Conservation (phyloP, 2,329 filamentous ascomycete species). For the Dothistroma septosporum region DNA sequence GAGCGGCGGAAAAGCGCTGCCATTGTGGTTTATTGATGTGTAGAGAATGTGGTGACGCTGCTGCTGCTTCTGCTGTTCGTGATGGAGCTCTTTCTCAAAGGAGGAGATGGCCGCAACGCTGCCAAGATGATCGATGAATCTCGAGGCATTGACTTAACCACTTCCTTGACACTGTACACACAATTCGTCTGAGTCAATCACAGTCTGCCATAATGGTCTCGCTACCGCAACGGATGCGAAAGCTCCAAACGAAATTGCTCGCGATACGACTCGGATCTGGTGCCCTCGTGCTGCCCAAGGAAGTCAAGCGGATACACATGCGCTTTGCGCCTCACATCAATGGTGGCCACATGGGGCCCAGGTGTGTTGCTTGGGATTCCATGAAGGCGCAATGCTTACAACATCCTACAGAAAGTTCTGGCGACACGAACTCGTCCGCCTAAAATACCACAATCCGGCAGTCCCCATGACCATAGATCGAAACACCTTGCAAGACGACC, state of each 20-base stretch:
- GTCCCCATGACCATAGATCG: slow-evolving; percentile 79
- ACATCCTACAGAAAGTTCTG: slow-evolving; percentile 71
- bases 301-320: slow-evolving; percentile 71
- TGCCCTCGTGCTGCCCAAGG: slow-evolving; percentile 71
- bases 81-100: slow-evolving; percentile 6
- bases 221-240: slow-evolving; percentile 66
- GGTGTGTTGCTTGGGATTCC: slow-evolving; percentile 47
- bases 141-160: slow-evolving; percentile 2
- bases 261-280: slow-evolving; percentile 75
- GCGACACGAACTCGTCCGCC: slow-evolving; percentile 71
- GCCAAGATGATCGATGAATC: slow-evolving; percentile 4
- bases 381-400: slow-evolving; percentile 40
- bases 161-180: neutral
- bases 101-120: neutral
- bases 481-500: slow-evolving; percentile 52
- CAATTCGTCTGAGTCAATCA: neutral
- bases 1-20: slow-evolving; percentile 27
- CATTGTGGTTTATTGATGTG: slow-evolving; percentile 14
- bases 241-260: slow-evolving; percentile 69
- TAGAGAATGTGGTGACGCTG: neutral
- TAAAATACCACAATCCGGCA: slow-evolving; percentile 92
- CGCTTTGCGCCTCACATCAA: slow-evolving; percentile 62
- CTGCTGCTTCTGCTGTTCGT: neutral
- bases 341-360: slow-evolving; percentile 67
- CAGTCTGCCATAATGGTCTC: slow-evolving; percentile 46